These are phyloP conservation scores for Tetraselmis chui DNA, from an alignment of 139 green algal genomes.

Conservation along the genomic window DNA sequence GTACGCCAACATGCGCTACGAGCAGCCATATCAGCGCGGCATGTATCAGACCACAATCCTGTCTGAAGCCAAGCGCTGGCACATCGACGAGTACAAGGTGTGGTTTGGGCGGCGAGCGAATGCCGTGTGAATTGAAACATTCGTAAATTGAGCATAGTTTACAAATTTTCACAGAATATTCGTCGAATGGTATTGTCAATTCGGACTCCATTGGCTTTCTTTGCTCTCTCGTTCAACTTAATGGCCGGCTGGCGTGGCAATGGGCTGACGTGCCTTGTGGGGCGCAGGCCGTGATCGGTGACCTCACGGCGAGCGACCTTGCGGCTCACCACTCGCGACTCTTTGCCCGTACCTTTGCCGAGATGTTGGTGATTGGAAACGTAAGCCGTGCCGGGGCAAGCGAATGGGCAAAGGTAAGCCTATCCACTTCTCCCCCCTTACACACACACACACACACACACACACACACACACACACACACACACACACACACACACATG, in stretches of 20 bases:
- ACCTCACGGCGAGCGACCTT: conserved; percentile 31
- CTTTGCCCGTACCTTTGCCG: conserved; percentile 11
- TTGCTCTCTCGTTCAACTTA: too few species aligned
- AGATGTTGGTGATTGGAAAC: background rate
- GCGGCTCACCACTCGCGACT: background rate
- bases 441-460: too few species aligned
- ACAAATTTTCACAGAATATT: too few species aligned
- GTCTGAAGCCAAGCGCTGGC: conserved; percentile 52
- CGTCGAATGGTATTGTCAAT: too few species aligned
- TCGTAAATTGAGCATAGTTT: too few species aligned
- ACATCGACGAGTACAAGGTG: conserved; percentile 59
- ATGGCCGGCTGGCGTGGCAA: too few species aligned
- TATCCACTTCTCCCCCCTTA: conserved; percentile 37
- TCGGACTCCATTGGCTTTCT: too few species aligned
- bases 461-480: too few species aligned
- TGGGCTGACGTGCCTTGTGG: too few species aligned
- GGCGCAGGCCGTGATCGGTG: conserved; percentile 30
- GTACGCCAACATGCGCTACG: conserved; percentile 52
- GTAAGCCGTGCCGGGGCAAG: background rate
- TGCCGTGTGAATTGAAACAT: too few species aligned
- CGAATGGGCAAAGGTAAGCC: conserved; percentile 17
- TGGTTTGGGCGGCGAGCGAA: too few species aligned
- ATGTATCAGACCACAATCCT: conserved; percentile 57
- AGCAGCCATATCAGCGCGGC: conserved; percentile 77
- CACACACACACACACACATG: too few species aligned